These are phyloP conservation scores for Kodamaea plutei DNA, from an alignment of 1,139 yeast genomes.

Conservation along the genomic window DNA sequence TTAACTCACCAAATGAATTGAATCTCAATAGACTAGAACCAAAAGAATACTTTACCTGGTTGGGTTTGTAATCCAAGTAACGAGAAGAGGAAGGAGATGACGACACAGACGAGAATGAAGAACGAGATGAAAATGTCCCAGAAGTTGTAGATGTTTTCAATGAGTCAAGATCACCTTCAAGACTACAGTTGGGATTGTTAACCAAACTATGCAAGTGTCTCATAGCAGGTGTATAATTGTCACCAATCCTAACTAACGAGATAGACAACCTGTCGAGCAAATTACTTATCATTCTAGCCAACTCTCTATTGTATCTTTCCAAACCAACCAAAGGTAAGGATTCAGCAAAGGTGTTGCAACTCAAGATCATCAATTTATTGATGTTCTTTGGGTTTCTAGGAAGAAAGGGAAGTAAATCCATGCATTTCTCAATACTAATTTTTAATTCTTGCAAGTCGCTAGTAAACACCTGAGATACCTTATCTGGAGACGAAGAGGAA, in stretches of 20 bases:
- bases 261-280: constrained; percentile 19
- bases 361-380: constrained; percentile 28
- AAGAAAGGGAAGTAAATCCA: constrained; percentile 29
- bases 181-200: constrained; percentile 6
- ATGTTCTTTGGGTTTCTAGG: constrained; percentile 16
- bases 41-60: constrained; percentile 9
- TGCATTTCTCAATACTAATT: constrained; percentile 27
- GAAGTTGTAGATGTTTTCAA: constrained; percentile 2
- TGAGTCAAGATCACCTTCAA: neutral
- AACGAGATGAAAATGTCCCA: neutral
- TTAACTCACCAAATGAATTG: constrained; percentile 17
- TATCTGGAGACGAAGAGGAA: neutral
- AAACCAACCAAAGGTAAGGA: constrained; percentile 8
- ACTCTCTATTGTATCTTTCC: constrained; percentile 5
- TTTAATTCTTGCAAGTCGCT: constrained; percentile 23
- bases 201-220: constrained; percentile 16
- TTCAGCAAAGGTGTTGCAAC: constrained; percentile 16
- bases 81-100: constrained; percentile 1
- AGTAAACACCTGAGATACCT: constrained; percentile 6
- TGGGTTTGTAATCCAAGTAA: constrained; percentile 1
- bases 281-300: constrained; percentile 11
- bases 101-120: neutral
- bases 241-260: constrained; percentile 25
- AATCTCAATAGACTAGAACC: constrained; percentile 22
- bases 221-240: constrained; percentile 15